Evolutionary conservation across 306 rosid species (phyloP).

Genomic region (Sicyos baderoa): DNA sequence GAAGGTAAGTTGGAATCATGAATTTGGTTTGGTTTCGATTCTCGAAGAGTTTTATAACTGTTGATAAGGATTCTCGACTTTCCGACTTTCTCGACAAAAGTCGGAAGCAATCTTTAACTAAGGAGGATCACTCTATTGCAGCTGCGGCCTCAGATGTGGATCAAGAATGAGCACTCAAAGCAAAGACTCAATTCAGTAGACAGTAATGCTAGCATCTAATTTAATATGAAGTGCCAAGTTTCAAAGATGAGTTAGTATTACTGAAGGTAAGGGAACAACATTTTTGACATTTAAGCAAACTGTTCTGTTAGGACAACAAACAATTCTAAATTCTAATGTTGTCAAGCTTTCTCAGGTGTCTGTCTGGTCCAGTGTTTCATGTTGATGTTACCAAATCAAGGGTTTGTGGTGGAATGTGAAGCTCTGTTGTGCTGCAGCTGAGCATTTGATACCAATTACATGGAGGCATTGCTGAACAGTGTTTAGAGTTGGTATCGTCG

Average conservation of each 20-base stretch:
- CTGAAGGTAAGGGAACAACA: no score
- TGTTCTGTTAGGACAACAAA: neutral
- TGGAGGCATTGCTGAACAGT: neutral
- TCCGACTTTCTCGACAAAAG: constrained; percentile 2
- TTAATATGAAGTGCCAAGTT: no score
- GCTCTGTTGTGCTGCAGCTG: neutral
- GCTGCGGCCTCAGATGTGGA: neutral
- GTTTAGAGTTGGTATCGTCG: no score
- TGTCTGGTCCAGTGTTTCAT: neutral
- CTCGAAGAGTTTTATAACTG: neutral
- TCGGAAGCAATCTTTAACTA: neutral
- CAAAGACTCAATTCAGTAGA: no score
- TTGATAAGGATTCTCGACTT: neutral
- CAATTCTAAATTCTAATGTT: neutral
- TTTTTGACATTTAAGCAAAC: neutral
- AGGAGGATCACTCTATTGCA: neutral
- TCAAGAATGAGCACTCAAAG: neutral
- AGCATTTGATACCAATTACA: neutral
- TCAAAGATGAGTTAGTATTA: no score
- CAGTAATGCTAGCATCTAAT: no score
- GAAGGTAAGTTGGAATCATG: constrained; percentile 10
- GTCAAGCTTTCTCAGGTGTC: neutral
- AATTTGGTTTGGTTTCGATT: neutral
- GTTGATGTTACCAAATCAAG: neutral
- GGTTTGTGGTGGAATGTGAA: neutral